Evolutionary conservation across 2,329 filamentous ascomycete species (phyloP).

Genomic region (Tolypocladium endophyticum): DNA sequence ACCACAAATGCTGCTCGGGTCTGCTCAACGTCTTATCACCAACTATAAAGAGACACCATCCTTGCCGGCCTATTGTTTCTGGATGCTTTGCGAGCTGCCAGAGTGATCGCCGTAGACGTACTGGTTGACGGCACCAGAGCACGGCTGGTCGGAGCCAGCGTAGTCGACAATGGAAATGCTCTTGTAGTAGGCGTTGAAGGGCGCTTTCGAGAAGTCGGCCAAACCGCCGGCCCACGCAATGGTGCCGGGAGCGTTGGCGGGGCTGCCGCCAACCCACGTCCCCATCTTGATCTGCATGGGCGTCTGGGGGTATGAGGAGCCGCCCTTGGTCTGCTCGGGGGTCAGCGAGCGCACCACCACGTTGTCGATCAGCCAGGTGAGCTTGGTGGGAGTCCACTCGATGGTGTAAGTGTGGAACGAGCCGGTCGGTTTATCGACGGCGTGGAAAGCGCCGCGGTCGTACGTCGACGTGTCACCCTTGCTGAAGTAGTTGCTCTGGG

Average conservation of each 20-base stretch:
- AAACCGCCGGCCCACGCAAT: conserved; percentile 58
- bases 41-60: neutral
- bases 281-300: conserved; percentile 63
- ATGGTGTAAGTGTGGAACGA: conserved; percentile 56
- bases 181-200: conserved; percentile 48
- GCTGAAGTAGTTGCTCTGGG: conserved; percentile 78
- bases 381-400: conserved; percentile 54
- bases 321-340: conserved; percentile 46
- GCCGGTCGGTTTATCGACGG: conserved; percentile 36
- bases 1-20: neutral
- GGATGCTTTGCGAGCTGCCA: conserved; percentile 41
- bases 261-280: conserved; percentile 52
- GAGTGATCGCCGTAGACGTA: conserved; percentile 41
- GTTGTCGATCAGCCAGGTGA: conserved; percentile 58
- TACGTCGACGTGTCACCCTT: conserved; percentile 62
- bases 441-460: conserved; percentile 56
- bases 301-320: conserved; percentile 57
- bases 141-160: conserved; percentile 33
- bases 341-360: conserved; percentile 49
- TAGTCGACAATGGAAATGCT: conserved; percentile 43
- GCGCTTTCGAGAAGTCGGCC: conserved; percentile 40
- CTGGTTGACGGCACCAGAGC: conserved; percentile 29
- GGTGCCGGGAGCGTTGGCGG: conserved; percentile 55
- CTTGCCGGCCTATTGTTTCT: conserved; percentile 7
- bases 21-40: neutral